Conservation (phyloP, 192 early-diverging fungal genomes). For the Lunasporangiospora selenospora region DNA sequence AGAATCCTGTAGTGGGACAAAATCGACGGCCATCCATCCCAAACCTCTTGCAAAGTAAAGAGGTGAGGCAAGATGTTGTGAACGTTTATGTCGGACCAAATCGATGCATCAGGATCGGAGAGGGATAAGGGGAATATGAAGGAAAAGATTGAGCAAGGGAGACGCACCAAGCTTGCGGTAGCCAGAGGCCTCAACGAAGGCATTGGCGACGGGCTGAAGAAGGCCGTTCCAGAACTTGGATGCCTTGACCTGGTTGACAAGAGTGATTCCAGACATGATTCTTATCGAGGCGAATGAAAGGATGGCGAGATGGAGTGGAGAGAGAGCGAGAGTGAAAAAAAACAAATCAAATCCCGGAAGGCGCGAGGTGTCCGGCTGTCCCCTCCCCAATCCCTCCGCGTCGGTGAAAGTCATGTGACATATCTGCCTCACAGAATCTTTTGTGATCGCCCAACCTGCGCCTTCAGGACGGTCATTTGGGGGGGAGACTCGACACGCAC, state of each 20-base stretch:
- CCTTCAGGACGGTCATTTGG: too few relatives aligned
- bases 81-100: too few relatives aligned
- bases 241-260: constrained; percentile 58
- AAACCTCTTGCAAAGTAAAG: too few relatives aligned
- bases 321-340: neutral
- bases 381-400: too few relatives aligned
- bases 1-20: too few relatives aligned
- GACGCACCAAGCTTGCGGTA: constrained; percentile 76
- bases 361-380: too few relatives aligned
- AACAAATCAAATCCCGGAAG: too few relatives aligned
- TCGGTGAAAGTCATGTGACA: too few relatives aligned
- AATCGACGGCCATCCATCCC: too few relatives aligned
- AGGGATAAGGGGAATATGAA: neutral
- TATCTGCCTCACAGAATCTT: too few relatives aligned
- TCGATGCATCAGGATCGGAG: neutral
- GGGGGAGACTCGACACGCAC: constrained; percentile 8
- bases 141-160: neutral
- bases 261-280: constrained; percentile 52
- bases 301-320: constrained; percentile 1
- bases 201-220: constrained; percentile 66
- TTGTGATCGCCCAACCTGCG: too few relatives aligned
- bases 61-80: too few relatives aligned
- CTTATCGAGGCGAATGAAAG: neutral
- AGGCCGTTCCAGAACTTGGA: constrained; percentile 59
- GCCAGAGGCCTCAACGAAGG: constrained; percentile 70